Evolutionary conservation across 148 eudicot genomes (phyloP).

Genomic region (Rhododendron ovatum): DNA sequence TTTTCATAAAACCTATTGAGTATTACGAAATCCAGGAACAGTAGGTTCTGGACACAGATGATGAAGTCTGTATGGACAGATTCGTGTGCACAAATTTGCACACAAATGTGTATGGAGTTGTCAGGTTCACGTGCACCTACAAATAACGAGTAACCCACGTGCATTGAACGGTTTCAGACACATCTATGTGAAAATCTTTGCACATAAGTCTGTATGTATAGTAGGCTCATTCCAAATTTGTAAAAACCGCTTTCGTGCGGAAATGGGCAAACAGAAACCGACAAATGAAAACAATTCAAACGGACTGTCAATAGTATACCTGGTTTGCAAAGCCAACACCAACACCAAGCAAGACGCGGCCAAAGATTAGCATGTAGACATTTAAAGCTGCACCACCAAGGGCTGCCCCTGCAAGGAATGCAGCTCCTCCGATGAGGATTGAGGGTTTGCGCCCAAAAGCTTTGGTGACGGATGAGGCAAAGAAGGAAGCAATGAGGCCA

Average conservation of each 20-base stretch:
- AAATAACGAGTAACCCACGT: too few species aligned
- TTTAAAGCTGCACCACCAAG: constrained; percentile 27
- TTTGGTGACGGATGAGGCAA: constrained; percentile 33
- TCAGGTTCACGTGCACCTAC: too few species aligned
- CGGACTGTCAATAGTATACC: constrained; percentile 15
- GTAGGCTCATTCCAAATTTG: too few species aligned
- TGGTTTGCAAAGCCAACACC: constrained; percentile 52
- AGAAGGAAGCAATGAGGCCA: constrained; percentile 39
- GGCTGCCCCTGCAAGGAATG: constrained; percentile 34
- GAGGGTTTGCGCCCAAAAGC: constrained; percentile 42
- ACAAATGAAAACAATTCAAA: neutral
- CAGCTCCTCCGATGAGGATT: constrained; percentile 30
- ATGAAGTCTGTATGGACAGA: too few species aligned
- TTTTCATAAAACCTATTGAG: neutral
- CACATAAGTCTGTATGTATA: too few species aligned
- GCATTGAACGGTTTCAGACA: too few species aligned
- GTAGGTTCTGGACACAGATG: too few species aligned
- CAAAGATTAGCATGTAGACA: constrained; percentile 42
- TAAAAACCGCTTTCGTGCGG: too few species aligned
- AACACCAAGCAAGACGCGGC: constrained; percentile 44
- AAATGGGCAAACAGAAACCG: too few species aligned
- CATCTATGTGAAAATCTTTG: too few species aligned
- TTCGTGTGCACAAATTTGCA: too few species aligned
- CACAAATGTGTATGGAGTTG: neutral
- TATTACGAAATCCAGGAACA: too few species aligned